A percentile compares a stretch with the other conserved stretches of the same genome.
phyloP scores from a whole-genome alignment of 2,329 filamentous ascomycete genomes.

The Trichophyton verrucosum region DNA sequence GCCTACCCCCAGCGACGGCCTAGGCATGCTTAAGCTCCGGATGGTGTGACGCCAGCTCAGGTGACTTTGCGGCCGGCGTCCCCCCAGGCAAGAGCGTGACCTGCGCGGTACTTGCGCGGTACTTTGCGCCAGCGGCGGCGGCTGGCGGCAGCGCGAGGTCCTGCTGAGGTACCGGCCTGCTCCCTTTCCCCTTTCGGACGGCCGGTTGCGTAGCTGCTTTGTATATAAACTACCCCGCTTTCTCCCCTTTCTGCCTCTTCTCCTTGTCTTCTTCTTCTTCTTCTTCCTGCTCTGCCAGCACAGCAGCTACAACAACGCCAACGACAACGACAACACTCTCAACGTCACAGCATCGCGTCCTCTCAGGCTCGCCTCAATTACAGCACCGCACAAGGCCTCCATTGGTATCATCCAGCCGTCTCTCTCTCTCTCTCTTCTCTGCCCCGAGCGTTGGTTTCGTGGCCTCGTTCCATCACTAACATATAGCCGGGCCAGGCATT shows the following conservation, averaged over 20 bases:
- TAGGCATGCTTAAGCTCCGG: not conserved
- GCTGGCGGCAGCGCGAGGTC: not conserved
- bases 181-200: not conserved
- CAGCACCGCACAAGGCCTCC: too few relatives aligned
- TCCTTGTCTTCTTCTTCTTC: slow-evolving; percentile 5
- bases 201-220: not conserved
- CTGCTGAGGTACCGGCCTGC: not conserved
- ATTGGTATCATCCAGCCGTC: not conserved
- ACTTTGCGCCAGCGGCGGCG: not conserved
- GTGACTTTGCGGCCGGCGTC: not conserved
- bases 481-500: not conserved
- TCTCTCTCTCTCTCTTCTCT: not conserved
- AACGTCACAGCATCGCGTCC: not conserved
- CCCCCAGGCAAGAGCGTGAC: not conserved
- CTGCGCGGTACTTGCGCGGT: not conserved
- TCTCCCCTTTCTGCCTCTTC: not conserved
- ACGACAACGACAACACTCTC: not conserved
- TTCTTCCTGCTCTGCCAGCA: slow-evolving; percentile 2
- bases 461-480: too few relatives aligned
- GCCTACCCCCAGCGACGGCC: too few relatives aligned
- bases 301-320: not conserved
- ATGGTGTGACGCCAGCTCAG: slow-evolving; percentile 4
- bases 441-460: too few relatives aligned
- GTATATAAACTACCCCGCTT: not conserved
- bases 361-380: too few relatives aligned